These are phyloP conservation scores for Penicillium sp. DNA, from an alignment of 2,329 filamentous ascomycete species.

Conservation along the genomic window DNA sequence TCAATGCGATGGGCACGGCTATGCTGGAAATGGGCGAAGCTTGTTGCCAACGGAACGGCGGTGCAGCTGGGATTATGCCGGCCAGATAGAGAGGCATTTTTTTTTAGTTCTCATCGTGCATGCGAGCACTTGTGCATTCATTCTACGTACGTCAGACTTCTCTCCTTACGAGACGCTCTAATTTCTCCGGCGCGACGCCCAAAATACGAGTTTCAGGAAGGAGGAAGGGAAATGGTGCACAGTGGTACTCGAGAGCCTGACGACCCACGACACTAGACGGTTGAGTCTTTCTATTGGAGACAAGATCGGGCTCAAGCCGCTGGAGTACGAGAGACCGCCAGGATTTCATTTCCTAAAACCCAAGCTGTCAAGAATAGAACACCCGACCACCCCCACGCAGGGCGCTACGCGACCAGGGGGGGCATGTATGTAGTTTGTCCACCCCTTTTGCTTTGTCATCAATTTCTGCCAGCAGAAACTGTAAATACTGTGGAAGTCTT, in stretches of 20 bases:
- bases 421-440: too few relatives aligned
- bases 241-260: background rate
- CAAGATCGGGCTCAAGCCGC: background rate
- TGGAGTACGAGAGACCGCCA: background rate
- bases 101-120: background rate
- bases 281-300: background rate
- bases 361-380: background rate
- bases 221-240: conserved; percentile 4
- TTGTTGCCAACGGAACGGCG: conserved; percentile 13
- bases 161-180: background rate
- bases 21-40: conserved; percentile 15
- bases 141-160: background rate
- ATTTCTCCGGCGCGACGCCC: background rate
- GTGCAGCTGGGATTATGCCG: background rate
- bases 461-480: too few relatives aligned
- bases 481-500: too few relatives aligned
- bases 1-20: conserved; percentile 9
- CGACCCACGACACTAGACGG: conserved; percentile 1
- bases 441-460: too few relatives aligned
- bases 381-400: background rate
- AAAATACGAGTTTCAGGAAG: background rate
- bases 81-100: conserved; percentile 1
- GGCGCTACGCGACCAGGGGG: too few relatives aligned
- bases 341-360: background rate
- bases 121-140: background rate